Evolutionary conservation across 345 rosid species (phyloP), one percentile per base, ranked within the genome.

Genomic region (Populus pruinosa): DNA sequence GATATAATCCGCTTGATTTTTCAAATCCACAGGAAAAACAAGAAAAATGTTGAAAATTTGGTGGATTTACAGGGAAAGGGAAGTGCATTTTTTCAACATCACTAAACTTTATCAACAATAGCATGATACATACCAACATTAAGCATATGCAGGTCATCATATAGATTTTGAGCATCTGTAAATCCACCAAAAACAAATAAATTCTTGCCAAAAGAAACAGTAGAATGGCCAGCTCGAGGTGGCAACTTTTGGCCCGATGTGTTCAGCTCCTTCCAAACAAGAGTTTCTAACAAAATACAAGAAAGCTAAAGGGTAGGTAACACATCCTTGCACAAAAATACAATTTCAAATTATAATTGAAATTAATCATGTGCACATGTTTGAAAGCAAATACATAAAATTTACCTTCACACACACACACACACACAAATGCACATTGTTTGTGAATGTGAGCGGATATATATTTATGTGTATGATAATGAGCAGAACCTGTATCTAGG

Each of bases 181-280:
- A 92, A 96, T 82, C 99, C 99, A 78, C 99, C 99, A 85, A 91
- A 96, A 69, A 96, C 97, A 85, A 88, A 92, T 70, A 96, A 82
- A 78, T 88, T 87, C 85, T 88, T 94, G 83, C 99, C 97, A 81
- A 96, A 83, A 73, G 97, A 87, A 83, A 91, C 89, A 35, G 99
- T 86, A 12, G 94, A 87, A 83, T 96, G 98, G 23, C 99, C 99
- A 82, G 98, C 99, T 82, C 99, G 92, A 73, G 99, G 98, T 73
- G 98, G 80, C 87, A 96, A 72, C 79, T 83, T 85, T 85, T 87
- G 90, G 77, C 99, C 99, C 23, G 90, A 76, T 49, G 97, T 86
- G 75, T 76, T 85, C 83, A 96, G 82, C 88, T 96, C 94, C 82
- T 86, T 92, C 99, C 99, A 96, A 69, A 82, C 82, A 67, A 93